A percentile compares a stretch with the other conserved stretches of the same genome.
Conservation (phyloP, 768 basidiomycete genomes). For the Lentinula guzmanii region DNA sequence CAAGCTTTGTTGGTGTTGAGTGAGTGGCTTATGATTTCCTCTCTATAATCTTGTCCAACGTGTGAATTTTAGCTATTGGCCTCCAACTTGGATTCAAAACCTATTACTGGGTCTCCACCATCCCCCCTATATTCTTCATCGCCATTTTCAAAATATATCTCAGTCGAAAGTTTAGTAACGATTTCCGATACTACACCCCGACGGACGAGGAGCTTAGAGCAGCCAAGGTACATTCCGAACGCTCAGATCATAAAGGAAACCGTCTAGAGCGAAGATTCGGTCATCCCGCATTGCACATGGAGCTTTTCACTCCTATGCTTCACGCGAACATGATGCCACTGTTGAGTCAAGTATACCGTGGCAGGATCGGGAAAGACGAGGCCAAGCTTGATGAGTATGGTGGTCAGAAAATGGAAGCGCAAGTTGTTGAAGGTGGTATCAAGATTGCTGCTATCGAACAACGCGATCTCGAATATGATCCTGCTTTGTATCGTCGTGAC, state of each 20-base stretch:
- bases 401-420: constrained; percentile 70
- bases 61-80: constrained; percentile 60
- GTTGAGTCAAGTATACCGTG: constrained; percentile 68
- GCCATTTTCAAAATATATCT: constrained; percentile 82
- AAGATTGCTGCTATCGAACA: constrained; percentile 80
- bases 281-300: constrained; percentile 84
- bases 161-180: constrained; percentile 54
- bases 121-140: constrained; percentile 82
- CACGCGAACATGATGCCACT: constrained; percentile 83
- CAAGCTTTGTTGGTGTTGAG: constrained; percentile 82
- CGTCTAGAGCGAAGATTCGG: constrained; percentile 89
- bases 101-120: constrained; percentile 75
- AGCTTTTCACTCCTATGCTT: constrained; percentile 85
- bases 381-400: constrained; percentile 74
- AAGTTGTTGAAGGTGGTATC: constrained; percentile 70
- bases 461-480: constrained; percentile 79
- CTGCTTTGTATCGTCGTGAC: constrained; percentile 70
- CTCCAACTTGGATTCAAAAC: constrained; percentile 70
- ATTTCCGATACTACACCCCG: constrained; percentile 83
- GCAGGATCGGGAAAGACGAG: constrained; percentile 58
- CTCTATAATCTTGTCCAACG: constrained; percentile 9
- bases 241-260: constrained; percentile 64
- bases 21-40: constrained; percentile 33
- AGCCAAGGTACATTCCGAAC: constrained; percentile 74
- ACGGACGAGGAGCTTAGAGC: constrained; percentile 67